Base-by-base conservation (phyloP, 495 filamentous ascomycete species). In the Penicillium waksmanii region DNA sequence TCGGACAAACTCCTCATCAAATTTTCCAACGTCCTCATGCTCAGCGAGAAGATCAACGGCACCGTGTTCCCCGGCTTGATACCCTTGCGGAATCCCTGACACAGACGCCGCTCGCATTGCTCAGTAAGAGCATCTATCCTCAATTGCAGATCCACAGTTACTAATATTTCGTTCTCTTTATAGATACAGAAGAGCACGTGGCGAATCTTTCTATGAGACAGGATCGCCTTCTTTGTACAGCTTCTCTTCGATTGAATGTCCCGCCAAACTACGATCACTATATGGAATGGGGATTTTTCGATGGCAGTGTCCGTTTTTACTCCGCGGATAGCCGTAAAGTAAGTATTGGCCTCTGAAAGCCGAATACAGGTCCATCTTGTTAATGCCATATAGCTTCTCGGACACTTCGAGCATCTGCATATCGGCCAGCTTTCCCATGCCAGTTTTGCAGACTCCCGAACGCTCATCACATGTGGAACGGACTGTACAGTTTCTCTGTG, bases 1-100 rank as follows among this genome's bases (percentile, higher is more conserved):
- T 98, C 73, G 95, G 95, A 1, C 95, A 98, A 70, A 98, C 96
- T 12, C 96, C 96, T 2, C 86, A 94, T 72, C 95, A 98, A 72
- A 88, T 97, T 18, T 98, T 97, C 72, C 86, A 85, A 31, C 85
- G 88, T 59, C 80, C 87, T 15, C 95, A 98, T 73, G 85, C 88
- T 8, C 70, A 82, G 35, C 83, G 88, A 40, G 93, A 98, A 63
- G 82, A 87, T 43, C 73, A 80, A 25, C 70, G 75, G 18, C 74
- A 84, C n/a, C 85, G 83, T 36, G 74, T 81, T 23, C 85, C 80
- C 55, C 80, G 91, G 48, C 76, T 98, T 5, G 95, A 98, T 74
- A 89, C 85, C 23, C 85, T 87, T 5, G 87, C 91, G 2, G 87
- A 90, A 63, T 87, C 84, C 15, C 75, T 98, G 53, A 91, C 89